Evolutionary conservation across 176 grass and related monocot species (phyloP), one percentile per base, ranked within the genome.

Genomic region (Elaeis guineensis): DNA sequence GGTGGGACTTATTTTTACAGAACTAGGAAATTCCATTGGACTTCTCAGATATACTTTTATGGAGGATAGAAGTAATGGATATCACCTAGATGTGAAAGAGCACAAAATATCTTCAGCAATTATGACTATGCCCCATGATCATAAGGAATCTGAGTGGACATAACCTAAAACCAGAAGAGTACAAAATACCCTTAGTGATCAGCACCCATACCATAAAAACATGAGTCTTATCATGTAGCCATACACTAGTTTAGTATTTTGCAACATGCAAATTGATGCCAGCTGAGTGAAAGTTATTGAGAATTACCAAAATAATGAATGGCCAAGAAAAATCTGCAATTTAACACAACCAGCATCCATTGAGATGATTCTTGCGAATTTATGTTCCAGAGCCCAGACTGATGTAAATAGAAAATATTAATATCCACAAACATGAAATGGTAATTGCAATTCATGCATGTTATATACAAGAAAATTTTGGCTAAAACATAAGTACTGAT

Each of bases 331-430:
- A 44, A 20, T 56, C 54, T 14, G 54, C 54, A 56, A 56, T 56
- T 56, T 56, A 56, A 56, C 54, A 56, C 54, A 56, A 56, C 54
- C 54, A 21, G 54, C 54, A 56, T 56, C 54, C 54, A 56, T 56
- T 56, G 54, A 20, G 54, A 56, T 56, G 54, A 56, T 56, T 56
- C 54, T 56, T 56, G 54, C 54, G 21, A 56, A 56, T 56, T 21
- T 56, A 56, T 56, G 54, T 56, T 56, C 54, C 54, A 22, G 19
- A 56, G 54, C 54, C 54, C 54, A 22, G 54, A 56, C 54, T 56
- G 54, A 56, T 56, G 54, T 56, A 56, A 56, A 56, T 56, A 56
- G 19, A 56, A 14, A 56, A 56, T 21, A 56, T 56, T 56, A 56
- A 20, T 56, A 56, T 21, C 21, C 19, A 56, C 21, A 56, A 56